Conservation (phyloP, 495 filamentous ascomycete species). For the Penicillium longicatenatum region DNA sequence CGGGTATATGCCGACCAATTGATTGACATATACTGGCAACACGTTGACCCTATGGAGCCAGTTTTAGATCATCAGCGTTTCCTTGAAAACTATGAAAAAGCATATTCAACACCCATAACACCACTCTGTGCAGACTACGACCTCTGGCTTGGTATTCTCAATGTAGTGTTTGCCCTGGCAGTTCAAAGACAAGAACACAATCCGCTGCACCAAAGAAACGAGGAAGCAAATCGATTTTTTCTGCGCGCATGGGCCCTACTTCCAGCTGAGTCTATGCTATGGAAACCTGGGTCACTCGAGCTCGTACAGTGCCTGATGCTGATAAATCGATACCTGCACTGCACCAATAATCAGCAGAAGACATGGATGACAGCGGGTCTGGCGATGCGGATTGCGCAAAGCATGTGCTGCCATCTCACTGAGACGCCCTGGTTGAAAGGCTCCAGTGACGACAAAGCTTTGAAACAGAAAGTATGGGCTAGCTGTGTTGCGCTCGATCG, state of each 20-base stretch:
- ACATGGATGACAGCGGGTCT: constrained; percentile 34
- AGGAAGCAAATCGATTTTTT: constrained; percentile 24
- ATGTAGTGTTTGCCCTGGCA: constrained; percentile 26
- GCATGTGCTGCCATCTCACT: constrained; percentile 18
- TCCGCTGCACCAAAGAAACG: constrained; percentile 12
- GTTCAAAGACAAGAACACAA: constrained; percentile 24
- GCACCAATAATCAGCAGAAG: constrained; percentile 30
- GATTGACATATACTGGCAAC: constrained; percentile 22
- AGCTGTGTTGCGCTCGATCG: constrained; percentile 27
- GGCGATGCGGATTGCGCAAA: constrained; percentile 34
- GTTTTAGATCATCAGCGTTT: constrained; percentile 20
- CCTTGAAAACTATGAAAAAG: constrained; percentile 8
- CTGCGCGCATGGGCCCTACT: constrained; percentile 25
- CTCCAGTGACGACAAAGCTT: constrained; percentile 5
- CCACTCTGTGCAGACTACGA: constrained; percentile 1
- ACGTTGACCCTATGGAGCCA: constrained; percentile 22
- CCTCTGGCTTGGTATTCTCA: constrained; percentile 20
- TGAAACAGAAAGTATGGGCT: constrained; percentile 24
- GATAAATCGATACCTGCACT: constrained; percentile 35
- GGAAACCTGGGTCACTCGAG: constrained; percentile 29
- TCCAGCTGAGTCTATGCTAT: constrained; percentile 23
- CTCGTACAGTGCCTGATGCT: constrained; percentile 31
- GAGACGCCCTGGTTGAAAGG: constrained; percentile 7
- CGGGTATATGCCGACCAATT: constrained; percentile 22
- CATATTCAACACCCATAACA: constrained; percentile 1